Percentiles rank a stretch among this genome's conserved stretches.
These are phyloP conservation scores for Colletotrichum abscissum DNA, from an alignment of 2,329 filamentous ascomycete species.

Conservation along the genomic window DNA sequence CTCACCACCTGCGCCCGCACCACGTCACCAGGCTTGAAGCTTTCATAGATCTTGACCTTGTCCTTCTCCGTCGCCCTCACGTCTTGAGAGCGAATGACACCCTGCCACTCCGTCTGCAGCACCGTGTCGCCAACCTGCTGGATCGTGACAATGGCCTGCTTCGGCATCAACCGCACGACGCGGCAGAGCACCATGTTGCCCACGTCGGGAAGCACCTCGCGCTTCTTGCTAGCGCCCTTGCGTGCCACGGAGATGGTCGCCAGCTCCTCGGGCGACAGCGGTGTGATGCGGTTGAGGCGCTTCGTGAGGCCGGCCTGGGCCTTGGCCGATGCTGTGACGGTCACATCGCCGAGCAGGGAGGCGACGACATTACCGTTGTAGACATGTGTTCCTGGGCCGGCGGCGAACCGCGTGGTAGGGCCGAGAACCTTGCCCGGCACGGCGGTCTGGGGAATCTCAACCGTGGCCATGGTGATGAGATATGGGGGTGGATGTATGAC, in stretches of 20 bases:
- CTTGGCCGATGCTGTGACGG: constrained; percentile 61
- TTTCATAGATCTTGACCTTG: constrained; percentile 89
- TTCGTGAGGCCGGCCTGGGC: constrained; percentile 63
- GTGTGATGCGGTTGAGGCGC: constrained; percentile 68
- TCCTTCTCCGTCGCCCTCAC: constrained; percentile 97
- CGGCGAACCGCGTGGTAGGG: constrained; percentile 70
- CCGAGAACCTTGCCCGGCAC: constrained; percentile 88
- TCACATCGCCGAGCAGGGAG: constrained; percentile 82
- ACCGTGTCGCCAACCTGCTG: constrained; percentile 81
- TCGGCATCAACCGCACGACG: constrained; percentile 85
- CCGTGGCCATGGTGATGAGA: constrained; percentile 44
- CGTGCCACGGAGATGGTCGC: constrained; percentile 67
- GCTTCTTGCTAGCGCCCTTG: constrained; percentile 56
- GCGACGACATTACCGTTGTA: constrained; percentile 80
- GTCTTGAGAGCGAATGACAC: constrained; percentile 88
- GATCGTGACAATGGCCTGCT: constrained; percentile 88
- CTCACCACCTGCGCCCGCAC: constrained; percentile 85
- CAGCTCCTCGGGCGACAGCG: constrained; percentile 54
- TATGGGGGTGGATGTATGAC: constrained; percentile 8
- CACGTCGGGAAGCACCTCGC: constrained; percentile 84
- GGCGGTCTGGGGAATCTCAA: constrained; percentile 64
- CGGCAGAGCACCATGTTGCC: constrained; percentile 84
- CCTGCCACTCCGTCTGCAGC: constrained; percentile 84
- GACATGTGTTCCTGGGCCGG: constrained; percentile 88
- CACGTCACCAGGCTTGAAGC: constrained; percentile 92